These are phyloP conservation scores for Fraxinus sp. DNA, from an alignment of 305 asterid genomes.

Conservation along the genomic window DNA sequence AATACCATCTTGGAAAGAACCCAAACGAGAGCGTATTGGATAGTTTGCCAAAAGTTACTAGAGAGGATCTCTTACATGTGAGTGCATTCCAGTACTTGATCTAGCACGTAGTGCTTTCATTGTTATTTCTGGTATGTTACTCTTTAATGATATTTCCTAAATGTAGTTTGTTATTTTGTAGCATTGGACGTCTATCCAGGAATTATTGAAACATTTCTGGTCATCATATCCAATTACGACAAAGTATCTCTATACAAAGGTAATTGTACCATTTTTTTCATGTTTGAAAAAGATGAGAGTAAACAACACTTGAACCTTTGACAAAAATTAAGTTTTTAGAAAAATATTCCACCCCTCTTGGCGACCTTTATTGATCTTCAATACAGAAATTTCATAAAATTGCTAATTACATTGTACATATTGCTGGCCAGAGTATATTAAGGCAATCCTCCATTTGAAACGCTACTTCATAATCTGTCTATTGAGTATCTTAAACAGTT, in stretches of 20 bases:
- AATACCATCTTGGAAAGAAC: slow-evolving; percentile 78
- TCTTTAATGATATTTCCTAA: slow-evolving; percentile 11
- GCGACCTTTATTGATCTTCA: not conserved
- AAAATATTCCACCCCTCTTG: not conserved
- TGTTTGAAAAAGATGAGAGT: not conserved
- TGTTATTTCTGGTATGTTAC: not conserved
- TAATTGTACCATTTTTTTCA: slow-evolving; percentile 19
- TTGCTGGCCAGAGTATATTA: not conserved
- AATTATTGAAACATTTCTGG: slow-evolving; percentile 92
- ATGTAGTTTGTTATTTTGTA: slow-evolving; percentile 30
- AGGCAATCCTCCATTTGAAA: not conserved
- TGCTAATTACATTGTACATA: not conserved
- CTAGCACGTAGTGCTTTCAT: slow-evolving; percentile 6
- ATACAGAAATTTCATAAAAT: not conserved
- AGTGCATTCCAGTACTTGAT: slow-evolving; percentile 31
- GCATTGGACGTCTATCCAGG: slow-evolving; percentile 95
- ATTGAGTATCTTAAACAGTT: slow-evolving; percentile 20
- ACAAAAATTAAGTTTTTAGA: not conserved
- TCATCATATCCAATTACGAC: slow-evolving; percentile 94
- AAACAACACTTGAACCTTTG: not conserved
- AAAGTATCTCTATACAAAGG: slow-evolving; percentile 72
- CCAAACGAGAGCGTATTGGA: slow-evolving; percentile 80
- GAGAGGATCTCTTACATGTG: slow-evolving; percentile 76
- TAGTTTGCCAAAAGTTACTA: slow-evolving; percentile 67
- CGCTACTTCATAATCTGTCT: not conserved